Conservation (phyloP, 371 early-diverging fungal species). For the Apophysomyces sp. region DNA sequence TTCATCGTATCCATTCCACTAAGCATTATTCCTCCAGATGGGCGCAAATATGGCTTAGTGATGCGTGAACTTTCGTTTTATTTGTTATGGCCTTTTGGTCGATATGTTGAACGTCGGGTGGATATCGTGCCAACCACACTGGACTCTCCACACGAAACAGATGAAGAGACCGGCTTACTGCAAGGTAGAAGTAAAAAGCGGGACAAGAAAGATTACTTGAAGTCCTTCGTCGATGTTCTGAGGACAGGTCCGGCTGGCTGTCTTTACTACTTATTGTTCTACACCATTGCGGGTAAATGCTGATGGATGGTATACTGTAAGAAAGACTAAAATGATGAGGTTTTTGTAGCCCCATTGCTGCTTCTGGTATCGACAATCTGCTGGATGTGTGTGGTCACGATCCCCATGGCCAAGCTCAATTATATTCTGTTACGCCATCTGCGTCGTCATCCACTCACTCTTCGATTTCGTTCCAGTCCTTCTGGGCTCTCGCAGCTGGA, state of each 20-base stretch:
- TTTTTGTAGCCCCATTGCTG: conserved; percentile 69
- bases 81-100: conserved; percentile 93
- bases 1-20: conserved; percentile 51
- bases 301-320: neutral
- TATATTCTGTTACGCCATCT: conserved; percentile 74
- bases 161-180: conserved; percentile 31
- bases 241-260: conserved; percentile 57
- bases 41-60: conserved; percentile 55
- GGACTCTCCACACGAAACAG: conserved; percentile 7
- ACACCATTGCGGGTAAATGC: conserved; percentile 44
- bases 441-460: conserved; percentile 74
- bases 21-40: conserved; percentile 48
- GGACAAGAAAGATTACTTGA: neutral
- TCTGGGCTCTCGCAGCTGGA: conserved; percentile 19
- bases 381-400: conserved; percentile 84
- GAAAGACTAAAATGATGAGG: neutral
- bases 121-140: conserved; percentile 23
- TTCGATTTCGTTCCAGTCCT: conserved; percentile 67
- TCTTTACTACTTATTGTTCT: conserved; percentile 57
- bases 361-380: conserved; percentile 72
- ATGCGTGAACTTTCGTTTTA: conserved; percentile 69
- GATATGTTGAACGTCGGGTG: conserved; percentile 71
- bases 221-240: conserved; percentile 5
- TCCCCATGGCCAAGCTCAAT: conserved; percentile 93
- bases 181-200: conserved; percentile 9